Percentiles rank a stretch among this genome's conserved stretches.
Conservation (phyloP, 805 yeast species). For the Nakazawaea ernobii region DNA sequence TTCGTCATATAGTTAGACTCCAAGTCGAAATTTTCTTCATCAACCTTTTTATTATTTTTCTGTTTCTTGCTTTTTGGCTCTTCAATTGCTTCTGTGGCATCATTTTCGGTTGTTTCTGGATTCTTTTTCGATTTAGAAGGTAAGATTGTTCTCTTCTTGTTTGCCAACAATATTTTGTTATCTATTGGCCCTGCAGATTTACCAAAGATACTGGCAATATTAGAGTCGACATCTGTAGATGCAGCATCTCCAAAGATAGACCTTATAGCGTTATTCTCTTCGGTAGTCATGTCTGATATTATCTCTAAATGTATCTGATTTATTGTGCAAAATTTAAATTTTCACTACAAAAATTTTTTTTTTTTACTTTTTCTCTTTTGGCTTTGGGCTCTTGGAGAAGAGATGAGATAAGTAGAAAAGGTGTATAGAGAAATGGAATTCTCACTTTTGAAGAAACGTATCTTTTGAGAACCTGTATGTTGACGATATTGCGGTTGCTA, state of each 20-base stretch:
- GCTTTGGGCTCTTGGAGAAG: too few relatives aligned
- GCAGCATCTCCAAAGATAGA: slow-evolving; percentile 13
- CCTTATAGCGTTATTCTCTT: slow-evolving; percentile 2
- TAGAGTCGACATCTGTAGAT: slow-evolving; percentile 23
- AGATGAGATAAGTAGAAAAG: too few relatives aligned
- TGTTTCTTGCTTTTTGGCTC: slow-evolving; percentile 13
- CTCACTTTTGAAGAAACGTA: too few relatives aligned
- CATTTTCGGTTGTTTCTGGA: slow-evolving; percentile 23
- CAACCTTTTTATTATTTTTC: slow-evolving; percentile 18
- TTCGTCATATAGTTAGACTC: slow-evolving; percentile 51
- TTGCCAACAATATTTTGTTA: slow-evolving; percentile 23
- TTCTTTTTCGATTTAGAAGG: slow-evolving; percentile 17
- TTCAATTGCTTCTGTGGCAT: slow-evolving; percentile 15
- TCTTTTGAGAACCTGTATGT: too few relatives aligned
- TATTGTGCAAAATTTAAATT: not conserved
- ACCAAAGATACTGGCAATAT: slow-evolving; percentile 30
- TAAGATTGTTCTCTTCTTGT: slow-evolving; percentile 19
- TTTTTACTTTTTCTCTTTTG: too few relatives aligned
- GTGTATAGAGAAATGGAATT: too few relatives aligned
- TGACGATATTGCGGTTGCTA: too few relatives aligned
- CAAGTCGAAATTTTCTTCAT: slow-evolving; percentile 38
- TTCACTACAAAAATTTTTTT: too few relatives aligned
- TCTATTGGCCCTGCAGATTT: slow-evolving; percentile 44
- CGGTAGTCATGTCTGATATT: not conserved
- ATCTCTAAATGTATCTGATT: not conserved